These are phyloP conservation scores for Hygrocybe coccinea DNA, from an alignment of 768 basidiomycete genomes.

Conservation along the genomic window DNA sequence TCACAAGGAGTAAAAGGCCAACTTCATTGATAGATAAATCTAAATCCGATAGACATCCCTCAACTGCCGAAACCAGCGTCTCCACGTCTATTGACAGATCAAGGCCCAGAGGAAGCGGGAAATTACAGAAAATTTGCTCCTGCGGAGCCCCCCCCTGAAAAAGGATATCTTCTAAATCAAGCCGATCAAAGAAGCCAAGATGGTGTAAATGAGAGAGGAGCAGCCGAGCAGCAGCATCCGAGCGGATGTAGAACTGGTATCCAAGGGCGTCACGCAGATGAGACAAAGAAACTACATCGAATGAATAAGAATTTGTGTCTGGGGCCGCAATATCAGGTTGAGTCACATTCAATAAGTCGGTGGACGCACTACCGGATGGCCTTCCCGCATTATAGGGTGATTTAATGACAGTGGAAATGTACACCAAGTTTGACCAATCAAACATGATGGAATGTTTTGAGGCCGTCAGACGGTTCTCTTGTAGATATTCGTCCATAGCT, in stretches of 20 bases:
- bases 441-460: slow-evolving; percentile 52
- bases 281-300: slow-evolving; percentile 53
- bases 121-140: slow-evolving; percentile 44
- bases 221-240: slow-evolving; percentile 47
- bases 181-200: slow-evolving; percentile 54
- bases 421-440: slow-evolving; percentile 62
- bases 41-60: slow-evolving; percentile 63
- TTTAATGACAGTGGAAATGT: slow-evolving; percentile 56
- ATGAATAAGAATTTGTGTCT: slow-evolving; percentile 38
- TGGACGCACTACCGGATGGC: slow-evolving; percentile 23
- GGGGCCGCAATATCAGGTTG: slow-evolving; percentile 15
- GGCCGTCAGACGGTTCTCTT: slow-evolving; percentile 41
- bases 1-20: slow-evolving; percentile 62
- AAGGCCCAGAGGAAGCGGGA: slow-evolving; percentile 65
- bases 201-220: slow-evolving; percentile 58
- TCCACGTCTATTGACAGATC: slow-evolving; percentile 73
- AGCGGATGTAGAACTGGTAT: slow-evolving; percentile 52
- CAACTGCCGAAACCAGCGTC: slow-evolving; percentile 63
- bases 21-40: slow-evolving; percentile 72
- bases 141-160: slow-evolving; percentile 35
- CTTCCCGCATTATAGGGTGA: slow-evolving; percentile 30
- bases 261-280: slow-evolving; percentile 59
- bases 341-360: slow-evolving; percentile 45
- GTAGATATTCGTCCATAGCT: slow-evolving; percentile 48
- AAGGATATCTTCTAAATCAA: slow-evolving; percentile 34